These are phyloP conservation scores for Eurotiales sp. DNA, from an alignment of 2,329 filamentous ascomycete genomes.

Conservation along the genomic window DNA sequence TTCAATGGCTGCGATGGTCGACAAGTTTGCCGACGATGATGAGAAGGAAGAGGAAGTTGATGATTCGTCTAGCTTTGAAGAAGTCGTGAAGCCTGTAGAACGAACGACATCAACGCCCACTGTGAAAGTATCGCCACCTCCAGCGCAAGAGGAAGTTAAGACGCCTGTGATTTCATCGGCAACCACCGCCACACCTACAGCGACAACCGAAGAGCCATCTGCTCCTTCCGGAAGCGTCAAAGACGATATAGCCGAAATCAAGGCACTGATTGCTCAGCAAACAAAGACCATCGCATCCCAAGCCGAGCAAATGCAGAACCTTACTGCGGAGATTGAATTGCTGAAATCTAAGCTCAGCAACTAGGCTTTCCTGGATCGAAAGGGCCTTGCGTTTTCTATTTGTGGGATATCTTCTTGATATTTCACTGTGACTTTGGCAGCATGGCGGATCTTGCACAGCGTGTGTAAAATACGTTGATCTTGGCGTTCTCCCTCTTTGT, in stretches of 20 bases:
- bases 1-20: conserved; percentile 79
- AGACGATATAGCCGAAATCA: conserved; percentile 70
- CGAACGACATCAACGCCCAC: conserved; percentile 39
- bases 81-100: conserved; percentile 71
- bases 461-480: not conserved
- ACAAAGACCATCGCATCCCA: conserved; percentile 73
- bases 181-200: conserved; percentile 34
- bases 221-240: conserved; percentile 53
- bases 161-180: conserved; percentile 28
- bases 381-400: not conserved
- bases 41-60: conserved; percentile 48
- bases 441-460: not conserved
- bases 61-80: conserved; percentile 80
- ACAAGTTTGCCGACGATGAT: conserved; percentile 78
- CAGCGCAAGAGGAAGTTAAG: conserved; percentile 1
- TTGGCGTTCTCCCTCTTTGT: not conserved
- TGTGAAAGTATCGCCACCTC: conserved; percentile 1
- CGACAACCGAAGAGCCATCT: conserved; percentile 21
- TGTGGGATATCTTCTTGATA: not conserved
- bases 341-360: conserved; percentile 52
- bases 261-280: conserved; percentile 70
- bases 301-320: conserved; percentile 66
- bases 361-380: not conserved
- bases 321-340: conserved; percentile 71
- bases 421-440: not conserved